Conservation (phyloP, 805 yeast genomes). For the Pichia phayaonensis region DNA sequence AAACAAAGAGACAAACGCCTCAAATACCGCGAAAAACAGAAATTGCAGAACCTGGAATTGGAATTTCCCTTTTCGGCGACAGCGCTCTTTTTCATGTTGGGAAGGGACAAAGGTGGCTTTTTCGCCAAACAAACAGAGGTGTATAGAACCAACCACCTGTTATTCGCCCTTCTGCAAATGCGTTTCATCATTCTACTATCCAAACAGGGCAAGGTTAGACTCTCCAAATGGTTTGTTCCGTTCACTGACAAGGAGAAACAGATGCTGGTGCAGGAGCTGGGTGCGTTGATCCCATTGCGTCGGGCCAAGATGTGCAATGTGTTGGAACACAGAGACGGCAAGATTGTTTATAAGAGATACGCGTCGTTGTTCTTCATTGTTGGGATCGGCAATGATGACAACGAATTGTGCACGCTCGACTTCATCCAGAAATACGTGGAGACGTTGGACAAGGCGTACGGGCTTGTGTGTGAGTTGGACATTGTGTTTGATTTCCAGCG, state of each 20-base stretch:
- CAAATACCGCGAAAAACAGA: not conserved
- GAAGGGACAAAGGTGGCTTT: not conserved
- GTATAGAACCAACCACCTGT: too few species aligned
- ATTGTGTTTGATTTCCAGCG: conserved; percentile 92
- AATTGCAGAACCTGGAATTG: too few species aligned
- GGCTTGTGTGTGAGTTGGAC: conserved; percentile 94
- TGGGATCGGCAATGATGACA: conserved; percentile 76
- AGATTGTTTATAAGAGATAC: conserved; percentile 84
- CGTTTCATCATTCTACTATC: conserved; percentile 69
- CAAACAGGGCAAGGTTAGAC: conserved; percentile 90
- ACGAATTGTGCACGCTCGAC: conserved; percentile 81
- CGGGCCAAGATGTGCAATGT: conserved; percentile 95
- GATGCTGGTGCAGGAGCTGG: conserved; percentile 75
- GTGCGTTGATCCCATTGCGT: conserved; percentile 77
- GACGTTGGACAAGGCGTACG: conserved; percentile 92
- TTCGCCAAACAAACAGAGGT: too few species aligned
- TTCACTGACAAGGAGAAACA: conserved; percentile 78
- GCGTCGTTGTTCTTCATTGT: conserved; percentile 89
- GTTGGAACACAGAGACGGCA: conserved; percentile 75
- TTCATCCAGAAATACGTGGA: conserved; percentile 90
- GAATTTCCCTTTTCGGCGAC: not conserved
- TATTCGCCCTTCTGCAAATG: not conserved
- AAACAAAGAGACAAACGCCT: not conserved
- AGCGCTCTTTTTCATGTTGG: not conserved
- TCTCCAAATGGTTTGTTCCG: conserved; percentile 89